Base-by-base conservation (phyloP, 768 basidiomycete genomes). In the Suillus weaverae region DNA sequence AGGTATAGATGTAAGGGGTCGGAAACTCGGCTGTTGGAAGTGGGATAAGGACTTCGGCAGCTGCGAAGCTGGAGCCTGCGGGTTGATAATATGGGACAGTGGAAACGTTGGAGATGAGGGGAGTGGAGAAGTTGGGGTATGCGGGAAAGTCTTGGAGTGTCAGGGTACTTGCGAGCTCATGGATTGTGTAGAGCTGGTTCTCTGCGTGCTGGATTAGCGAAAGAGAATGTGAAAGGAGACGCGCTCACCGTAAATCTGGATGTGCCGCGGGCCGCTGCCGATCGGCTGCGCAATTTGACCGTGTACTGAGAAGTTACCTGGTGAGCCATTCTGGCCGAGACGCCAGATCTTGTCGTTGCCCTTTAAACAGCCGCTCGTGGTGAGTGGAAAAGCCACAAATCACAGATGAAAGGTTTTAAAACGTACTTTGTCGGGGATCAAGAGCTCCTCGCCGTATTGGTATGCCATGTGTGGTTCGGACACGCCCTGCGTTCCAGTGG, bases 271-370 rank as follows among this genome's bases (percentile, higher is more conserved):
- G 2, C 89, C 89, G 61, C 86, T 87, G n/a, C 87, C 88, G 22
- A 72, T 68, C 4, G 86, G 85, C 61, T 86, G 86, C 50, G 81
- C 78, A 55, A 91, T 89, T 43, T 81, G 79, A 1, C 89, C 89
- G 57, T 86, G 84, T 53, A 91, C 83, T 44, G 70, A 74, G 75
- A 81, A 90, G 3, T 78, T 71, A 0, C 84, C 83, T 0, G 83
- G 73, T 8, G 74, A 66, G 0, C 78, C 77, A 57, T 81, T 73
- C 53, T 81, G 76, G 48, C 78, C 81, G 3, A 91, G 78, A 44
- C 90, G 80, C 88, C 89, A 92, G 62, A 91, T 84, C 64, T 81
- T 88, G 74, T 91, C 89, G 1, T 74, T 83, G 33, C 90, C 89
- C 88, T 89, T 26, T 51, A 9, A 14, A 11, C 5, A 65, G 16